phyloP scores from a whole-genome alignment of 2,329 filamentous ascomycete species.

The Xylaria sp. region DNA sequence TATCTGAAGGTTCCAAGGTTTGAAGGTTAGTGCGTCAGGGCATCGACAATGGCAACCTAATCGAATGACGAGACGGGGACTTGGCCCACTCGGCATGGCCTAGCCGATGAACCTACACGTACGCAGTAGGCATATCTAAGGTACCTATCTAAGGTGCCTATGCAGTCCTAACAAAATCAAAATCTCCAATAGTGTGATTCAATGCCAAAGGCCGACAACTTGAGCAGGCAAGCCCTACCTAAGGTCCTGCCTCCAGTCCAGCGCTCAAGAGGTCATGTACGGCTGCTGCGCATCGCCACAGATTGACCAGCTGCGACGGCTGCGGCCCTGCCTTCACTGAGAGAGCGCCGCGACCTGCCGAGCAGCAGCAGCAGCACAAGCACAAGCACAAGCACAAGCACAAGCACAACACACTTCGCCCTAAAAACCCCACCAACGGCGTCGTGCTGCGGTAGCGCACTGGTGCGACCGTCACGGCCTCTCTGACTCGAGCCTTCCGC shows the following conservation, averaged over 20 bases:
- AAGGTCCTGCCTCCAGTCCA: background rate
- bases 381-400: no score
- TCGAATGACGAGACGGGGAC: slow-evolving; percentile 8
- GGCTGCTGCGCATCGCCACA: slow-evolving; percentile 22
- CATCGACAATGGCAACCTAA: background rate
- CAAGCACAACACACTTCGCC: background rate
- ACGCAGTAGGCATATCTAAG: no score
- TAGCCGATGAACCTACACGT: slow-evolving; percentile 9
- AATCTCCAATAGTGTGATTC: no score
- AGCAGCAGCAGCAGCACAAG: no score
- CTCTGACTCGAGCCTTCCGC: slow-evolving; percentile 24
- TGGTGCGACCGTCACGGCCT: slow-evolving; percentile 16
- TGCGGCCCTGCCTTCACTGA: slow-evolving; percentile 22
- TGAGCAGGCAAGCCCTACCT: no score
- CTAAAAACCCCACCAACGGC: slow-evolving; percentile 28
- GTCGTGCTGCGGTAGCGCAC: slow-evolving; percentile 11
- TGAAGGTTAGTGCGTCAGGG: slow-evolving; percentile 10
- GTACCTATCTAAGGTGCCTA: no score
- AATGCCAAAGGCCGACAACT: slow-evolving; percentile 6
- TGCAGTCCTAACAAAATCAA: no score
- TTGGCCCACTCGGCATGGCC: slow-evolving; percentile 21
- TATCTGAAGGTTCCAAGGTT: no score
- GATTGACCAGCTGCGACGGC: slow-evolving; percentile 30
- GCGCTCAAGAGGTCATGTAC: slow-evolving; percentile 30
- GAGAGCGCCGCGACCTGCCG: background rate